These are phyloP conservation scores for Neurospora sp. DNA, from an alignment of 495 filamentous ascomycete genomes.

Conservation along the genomic window DNA sequence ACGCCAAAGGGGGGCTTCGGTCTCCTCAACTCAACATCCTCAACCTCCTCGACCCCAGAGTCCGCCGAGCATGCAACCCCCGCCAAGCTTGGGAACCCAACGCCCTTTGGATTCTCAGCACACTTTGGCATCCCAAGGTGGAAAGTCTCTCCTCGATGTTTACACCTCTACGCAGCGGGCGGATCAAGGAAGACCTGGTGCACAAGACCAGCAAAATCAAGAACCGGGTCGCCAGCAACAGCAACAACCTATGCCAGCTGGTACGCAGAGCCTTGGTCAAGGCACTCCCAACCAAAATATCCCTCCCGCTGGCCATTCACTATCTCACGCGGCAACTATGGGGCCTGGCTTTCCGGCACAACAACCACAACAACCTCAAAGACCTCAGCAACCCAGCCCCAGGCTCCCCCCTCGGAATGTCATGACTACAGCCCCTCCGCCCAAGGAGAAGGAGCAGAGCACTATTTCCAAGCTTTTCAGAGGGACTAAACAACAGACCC, in stretches of 20 bases:
- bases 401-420: slow-evolving; percentile 2
- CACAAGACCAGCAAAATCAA: neutral
- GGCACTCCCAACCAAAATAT: neutral
- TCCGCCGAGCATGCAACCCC: neutral
- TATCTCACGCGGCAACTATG: neutral
- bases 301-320: neutral
- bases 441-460: slow-evolving; percentile 21
- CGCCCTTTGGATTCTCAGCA: neutral
- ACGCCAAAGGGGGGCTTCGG: slow-evolving; percentile 2
- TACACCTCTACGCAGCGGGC: neutral
- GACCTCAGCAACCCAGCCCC: slow-evolving; percentile 1
- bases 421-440: slow-evolving; percentile 2
- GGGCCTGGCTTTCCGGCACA: neutral
- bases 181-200: neutral
- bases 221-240: neutral
- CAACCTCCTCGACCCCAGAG: neutral
- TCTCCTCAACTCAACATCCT: neutral
- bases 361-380: neutral
- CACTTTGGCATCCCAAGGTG: neutral
- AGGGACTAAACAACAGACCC: slow-evolving; percentile 14
- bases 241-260: neutral
- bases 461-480: slow-evolving; percentile 25
- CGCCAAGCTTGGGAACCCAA: neutral
- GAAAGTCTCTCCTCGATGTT: neutral
- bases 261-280: neutral